Percentiles rank a stretch among this genome's conserved stretches.
These are phyloP conservation scores for Trichoderma koningii DNA, from an alignment of 2,329 filamentous ascomycete species.

Conservation along the genomic window DNA sequence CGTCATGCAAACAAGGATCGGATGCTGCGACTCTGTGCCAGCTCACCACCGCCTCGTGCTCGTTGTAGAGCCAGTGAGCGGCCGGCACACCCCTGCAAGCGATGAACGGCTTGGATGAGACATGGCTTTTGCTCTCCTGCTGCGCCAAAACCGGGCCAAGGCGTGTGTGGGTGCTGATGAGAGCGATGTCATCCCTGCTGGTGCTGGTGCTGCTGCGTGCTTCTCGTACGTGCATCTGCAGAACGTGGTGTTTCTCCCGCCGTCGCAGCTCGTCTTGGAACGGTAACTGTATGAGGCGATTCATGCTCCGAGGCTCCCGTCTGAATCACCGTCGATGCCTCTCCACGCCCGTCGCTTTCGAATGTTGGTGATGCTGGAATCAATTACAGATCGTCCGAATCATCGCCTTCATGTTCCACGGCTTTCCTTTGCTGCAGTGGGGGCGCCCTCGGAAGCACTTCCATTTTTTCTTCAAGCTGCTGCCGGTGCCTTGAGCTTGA, in stretches of 20 bases:
- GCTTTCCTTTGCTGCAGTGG: no score
- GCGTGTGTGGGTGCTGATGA: neutral
- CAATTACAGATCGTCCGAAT: no score
- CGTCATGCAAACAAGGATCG: slow-evolving; percentile 13
- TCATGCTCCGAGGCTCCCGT: neutral
- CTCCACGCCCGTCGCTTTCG: neutral
- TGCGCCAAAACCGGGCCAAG: neutral
- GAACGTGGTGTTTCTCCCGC: neutral
- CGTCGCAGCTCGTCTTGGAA: no score
- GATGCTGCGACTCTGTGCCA: slow-evolving; percentile 22
- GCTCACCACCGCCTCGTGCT: slow-evolving; percentile 27
- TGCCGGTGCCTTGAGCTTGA: neutral
- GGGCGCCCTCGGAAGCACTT: no score
- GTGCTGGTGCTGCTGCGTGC: neutral
- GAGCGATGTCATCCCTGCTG: slow-evolving; percentile 19
- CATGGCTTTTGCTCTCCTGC: neutral
- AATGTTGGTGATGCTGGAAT: no score
- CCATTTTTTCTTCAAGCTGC: neutral
- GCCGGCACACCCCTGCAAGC: slow-evolving; percentile 16
- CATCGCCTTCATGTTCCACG: neutral
- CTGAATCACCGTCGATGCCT: no score
- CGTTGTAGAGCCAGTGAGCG: slow-evolving; percentile 25
- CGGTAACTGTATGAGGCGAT: neutral
- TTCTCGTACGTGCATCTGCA: slow-evolving; percentile 5
- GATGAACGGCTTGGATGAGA: slow-evolving; percentile 21